Evolutionary conservation across 805 yeast genomes (phyloP).

Genomic region (Pichia gijzeniarum): DNA sequence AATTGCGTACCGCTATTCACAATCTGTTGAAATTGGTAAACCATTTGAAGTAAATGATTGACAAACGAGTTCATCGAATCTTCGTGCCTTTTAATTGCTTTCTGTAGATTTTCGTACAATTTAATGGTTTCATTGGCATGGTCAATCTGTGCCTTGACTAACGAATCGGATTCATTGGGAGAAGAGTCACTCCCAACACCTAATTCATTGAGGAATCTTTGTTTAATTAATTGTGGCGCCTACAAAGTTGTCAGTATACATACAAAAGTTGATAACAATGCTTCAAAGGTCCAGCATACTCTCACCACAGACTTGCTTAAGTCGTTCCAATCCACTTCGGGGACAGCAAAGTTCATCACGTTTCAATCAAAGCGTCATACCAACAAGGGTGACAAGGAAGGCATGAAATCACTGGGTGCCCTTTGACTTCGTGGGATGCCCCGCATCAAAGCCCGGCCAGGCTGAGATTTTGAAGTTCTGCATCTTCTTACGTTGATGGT

Average conservation of each 20-base stretch:
- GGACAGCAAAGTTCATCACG: slow-evolving; percentile 15
- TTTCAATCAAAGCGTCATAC: slow-evolving; percentile 5
- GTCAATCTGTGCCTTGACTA: slow-evolving; percentile 2
- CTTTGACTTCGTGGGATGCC: slow-evolving; percentile 40
- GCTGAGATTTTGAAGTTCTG: slow-evolving; percentile 32
- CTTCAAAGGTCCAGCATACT: slow-evolving; percentile 13
- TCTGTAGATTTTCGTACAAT: not conserved
- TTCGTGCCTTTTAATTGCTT: not conserved
- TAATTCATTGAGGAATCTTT: slow-evolving; percentile 4
- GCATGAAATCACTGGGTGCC: not conserved
- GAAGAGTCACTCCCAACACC: not conserved
- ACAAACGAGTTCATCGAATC: not conserved
- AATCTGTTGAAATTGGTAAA: slow-evolving; percentile 13
- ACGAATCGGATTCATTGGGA: not conserved
- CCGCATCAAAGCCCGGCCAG: slow-evolving; percentile 67
- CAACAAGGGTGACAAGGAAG: not conserved
- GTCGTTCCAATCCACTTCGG: slow-evolving; percentile 26
- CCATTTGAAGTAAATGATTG: not conserved
- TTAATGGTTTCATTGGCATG: slow-evolving; percentile 4
- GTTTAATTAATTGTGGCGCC: slow-evolving; percentile 16
- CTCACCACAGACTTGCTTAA: slow-evolving; percentile 21
- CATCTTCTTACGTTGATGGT: slow-evolving; percentile 18
- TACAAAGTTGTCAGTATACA: not conserved
- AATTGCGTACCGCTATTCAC: slow-evolving; percentile 8
- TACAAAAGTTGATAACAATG: not conserved